Conservation (phyloP, 2,329 filamentous ascomycete species). For the Colletotrichum lini region DNA sequence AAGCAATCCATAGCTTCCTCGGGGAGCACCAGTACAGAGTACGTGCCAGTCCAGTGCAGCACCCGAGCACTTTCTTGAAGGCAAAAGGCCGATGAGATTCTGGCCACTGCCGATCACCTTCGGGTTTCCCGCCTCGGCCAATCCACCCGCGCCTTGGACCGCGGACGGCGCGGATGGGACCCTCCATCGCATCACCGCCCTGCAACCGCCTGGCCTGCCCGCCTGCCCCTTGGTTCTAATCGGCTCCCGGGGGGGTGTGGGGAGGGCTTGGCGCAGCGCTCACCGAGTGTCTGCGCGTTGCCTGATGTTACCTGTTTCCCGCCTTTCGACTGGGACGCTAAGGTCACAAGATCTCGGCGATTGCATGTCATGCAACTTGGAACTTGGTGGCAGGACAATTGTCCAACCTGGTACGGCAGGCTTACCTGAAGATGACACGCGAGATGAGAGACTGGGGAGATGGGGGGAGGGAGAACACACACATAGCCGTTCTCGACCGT, state of each 20-base stretch:
- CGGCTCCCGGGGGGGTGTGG: conserved; percentile 19
- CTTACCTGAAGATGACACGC: neutral
- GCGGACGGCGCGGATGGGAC: conserved; percentile 15
- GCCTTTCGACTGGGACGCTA: conserved; percentile 18
- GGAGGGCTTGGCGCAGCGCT: conserved; percentile 25
- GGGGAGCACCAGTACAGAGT: neutral
- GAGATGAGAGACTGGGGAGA: conserved; percentile 2
- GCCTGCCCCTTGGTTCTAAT: conserved; percentile 13
- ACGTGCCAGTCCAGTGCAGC: no score
- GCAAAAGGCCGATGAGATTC: conserved; percentile 33
- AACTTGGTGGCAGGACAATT: conserved; percentile 3
- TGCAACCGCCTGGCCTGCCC: conserved; percentile 22
- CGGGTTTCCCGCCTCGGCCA: conserved; percentile 40
- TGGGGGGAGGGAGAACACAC: neutral
- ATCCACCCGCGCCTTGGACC: conserved; percentile 25
- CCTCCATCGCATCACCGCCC: conserved; percentile 23
- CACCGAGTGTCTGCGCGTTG: conserved; percentile 34
- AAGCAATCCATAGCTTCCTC: conserved; percentile 20
- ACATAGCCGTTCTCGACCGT: neutral
- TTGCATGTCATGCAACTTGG: conserved; percentile 28
- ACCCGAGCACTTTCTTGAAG: conserved; percentile 3
- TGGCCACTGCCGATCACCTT: conserved; percentile 38
- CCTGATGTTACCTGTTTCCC: conserved; percentile 37
- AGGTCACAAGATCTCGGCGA: conserved; percentile 35
- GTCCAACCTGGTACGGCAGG: conserved; percentile 12